Evolutionary conservation across 148 eudicot species (phyloP).

Genomic region (Camellia sinensis): DNA sequence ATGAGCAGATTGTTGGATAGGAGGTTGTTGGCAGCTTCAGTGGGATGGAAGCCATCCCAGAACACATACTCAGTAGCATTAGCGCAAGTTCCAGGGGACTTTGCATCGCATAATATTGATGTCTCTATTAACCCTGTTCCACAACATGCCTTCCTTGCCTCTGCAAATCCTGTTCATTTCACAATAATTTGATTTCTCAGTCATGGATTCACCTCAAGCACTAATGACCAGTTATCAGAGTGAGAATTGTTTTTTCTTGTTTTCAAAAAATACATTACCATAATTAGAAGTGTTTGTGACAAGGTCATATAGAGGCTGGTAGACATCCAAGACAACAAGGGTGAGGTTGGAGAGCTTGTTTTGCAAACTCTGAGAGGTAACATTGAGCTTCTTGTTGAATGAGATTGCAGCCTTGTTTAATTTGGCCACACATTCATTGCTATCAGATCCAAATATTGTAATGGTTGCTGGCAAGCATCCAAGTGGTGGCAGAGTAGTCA

Average conservation of each 20-base stretch:
- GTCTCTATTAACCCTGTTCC: conserved; percentile 77
- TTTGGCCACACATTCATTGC: conserved; percentile 46
- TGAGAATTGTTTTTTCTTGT: too few relatives aligned
- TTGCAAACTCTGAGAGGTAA: conserved; percentile 44
- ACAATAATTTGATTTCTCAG: neutral
- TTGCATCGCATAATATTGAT: conserved; percentile 58
- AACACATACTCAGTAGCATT: conserved; percentile 77
- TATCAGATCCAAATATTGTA: conserved; percentile 50
- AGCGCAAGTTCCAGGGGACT: conserved; percentile 72
- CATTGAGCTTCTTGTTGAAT: conserved; percentile 56
- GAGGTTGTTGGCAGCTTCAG: conserved; percentile 73
- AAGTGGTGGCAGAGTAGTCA: conserved; percentile 55
- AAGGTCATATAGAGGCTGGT: conserved; percentile 49
- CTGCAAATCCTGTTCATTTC: conserved; percentile 57
- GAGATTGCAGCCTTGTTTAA: conserved; percentile 49
- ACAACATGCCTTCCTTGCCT: conserved; percentile 84
- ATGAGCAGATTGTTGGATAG: conserved; percentile 56
- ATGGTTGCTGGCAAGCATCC: conserved; percentile 72
- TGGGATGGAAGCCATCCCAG: conserved; percentile 90
- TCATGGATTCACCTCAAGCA: neutral
- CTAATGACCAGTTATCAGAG: too few relatives aligned
- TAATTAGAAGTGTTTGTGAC: conserved; percentile 46
- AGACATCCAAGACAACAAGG: conserved; percentile 54
- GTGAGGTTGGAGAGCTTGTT: conserved; percentile 45
- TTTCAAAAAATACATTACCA: conserved; percentile 25